These are phyloP conservation scores for Micromonas pusilla DNA, from an alignment of 139 green algal genomes.

Conservation along the genomic window DNA sequence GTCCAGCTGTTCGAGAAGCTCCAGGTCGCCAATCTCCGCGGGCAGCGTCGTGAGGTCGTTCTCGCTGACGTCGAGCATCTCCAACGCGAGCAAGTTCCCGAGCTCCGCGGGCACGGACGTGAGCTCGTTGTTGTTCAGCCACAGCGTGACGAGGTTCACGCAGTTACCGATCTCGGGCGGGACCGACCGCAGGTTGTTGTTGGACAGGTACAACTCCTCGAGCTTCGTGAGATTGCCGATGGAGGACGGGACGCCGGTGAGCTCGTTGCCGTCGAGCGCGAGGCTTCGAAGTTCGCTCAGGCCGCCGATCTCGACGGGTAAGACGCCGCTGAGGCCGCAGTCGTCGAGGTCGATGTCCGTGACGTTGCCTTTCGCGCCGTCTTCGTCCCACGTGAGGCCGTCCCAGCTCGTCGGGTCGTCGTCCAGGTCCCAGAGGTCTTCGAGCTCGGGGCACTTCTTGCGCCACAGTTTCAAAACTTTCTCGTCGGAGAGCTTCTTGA, in stretches of 20 bases:
- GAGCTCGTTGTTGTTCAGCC: slow-evolving; percentile 7
- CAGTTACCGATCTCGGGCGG: neutral
- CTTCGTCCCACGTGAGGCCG: neutral
- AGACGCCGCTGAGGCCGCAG: neutral
- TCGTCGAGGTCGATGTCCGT: neutral
- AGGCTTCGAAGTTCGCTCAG: neutral
- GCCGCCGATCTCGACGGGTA: neutral
- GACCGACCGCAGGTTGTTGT: neutral
- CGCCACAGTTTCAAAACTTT: neutral
- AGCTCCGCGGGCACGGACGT: neutral
- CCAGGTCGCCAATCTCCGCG: neutral
- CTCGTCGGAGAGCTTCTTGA: neutral
- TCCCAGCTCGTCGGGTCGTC: neutral
- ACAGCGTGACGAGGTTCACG: neutral
- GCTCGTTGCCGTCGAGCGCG: neutral
- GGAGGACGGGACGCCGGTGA: neutral
- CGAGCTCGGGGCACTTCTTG: neutral
- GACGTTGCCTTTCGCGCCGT: neutral
- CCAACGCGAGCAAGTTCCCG: neutral
- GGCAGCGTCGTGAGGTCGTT: neutral
- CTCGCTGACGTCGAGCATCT: neutral
- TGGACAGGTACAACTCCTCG: neutral
- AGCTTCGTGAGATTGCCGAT: neutral
- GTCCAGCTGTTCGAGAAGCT: neutral
- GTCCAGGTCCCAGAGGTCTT: neutral